These are phyloP conservation scores for Cyclospora cayetanensis DNA, from an alignment of 169 alveolate genomes.

Conservation along the genomic window DNA sequence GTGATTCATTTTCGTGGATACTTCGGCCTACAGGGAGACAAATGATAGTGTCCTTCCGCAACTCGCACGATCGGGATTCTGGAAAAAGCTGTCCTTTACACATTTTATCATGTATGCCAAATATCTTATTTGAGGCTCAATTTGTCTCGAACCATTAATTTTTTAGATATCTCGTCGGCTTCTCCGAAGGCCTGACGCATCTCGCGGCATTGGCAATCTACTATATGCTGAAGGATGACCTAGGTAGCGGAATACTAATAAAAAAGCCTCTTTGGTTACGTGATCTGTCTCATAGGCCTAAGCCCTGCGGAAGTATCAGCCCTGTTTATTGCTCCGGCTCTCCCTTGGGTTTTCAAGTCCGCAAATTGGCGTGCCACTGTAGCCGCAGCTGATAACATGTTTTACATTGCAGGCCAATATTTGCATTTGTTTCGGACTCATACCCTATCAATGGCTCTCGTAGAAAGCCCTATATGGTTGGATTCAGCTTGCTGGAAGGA, in stretches of 20 bases:
- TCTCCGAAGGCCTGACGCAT: conserved; percentile 91
- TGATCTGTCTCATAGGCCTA: conserved; percentile 61
- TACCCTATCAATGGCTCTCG: conserved; percentile 82
- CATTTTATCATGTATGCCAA: conserved; percentile 65
- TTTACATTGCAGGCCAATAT: conserved; percentile 75
- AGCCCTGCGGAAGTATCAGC: conserved; percentile 80
- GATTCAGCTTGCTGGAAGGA: conserved; percentile 83
- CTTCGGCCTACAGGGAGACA: conserved; percentile 37
- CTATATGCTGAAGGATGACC: conserved; percentile 88
- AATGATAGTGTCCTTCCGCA: conserved; percentile 63
- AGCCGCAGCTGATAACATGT: background rate
- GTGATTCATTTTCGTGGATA: background rate
- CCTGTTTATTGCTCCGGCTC: conserved; percentile 85
- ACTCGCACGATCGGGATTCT: conserved; percentile 47
- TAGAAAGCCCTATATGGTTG: conserved; percentile 86
- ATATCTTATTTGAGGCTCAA: background rate
- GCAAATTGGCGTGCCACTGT: background rate
- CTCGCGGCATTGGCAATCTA: conserved; percentile 89
- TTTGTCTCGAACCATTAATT: background rate
- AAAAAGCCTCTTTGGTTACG: background rate
- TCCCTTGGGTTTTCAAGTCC: conserved; percentile 87
- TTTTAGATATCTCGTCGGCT: conserved; percentile 87
- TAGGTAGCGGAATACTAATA: conserved; percentile 42
- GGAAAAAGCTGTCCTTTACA: conserved; percentile 59
- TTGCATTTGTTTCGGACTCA: conserved; percentile 84